Percentiles rank a stretch among this genome's conserved stretches.
Evolutionary conservation across 129 eudicot genomes (phyloP).

Genomic region (Glebionis coronaria): DNA sequence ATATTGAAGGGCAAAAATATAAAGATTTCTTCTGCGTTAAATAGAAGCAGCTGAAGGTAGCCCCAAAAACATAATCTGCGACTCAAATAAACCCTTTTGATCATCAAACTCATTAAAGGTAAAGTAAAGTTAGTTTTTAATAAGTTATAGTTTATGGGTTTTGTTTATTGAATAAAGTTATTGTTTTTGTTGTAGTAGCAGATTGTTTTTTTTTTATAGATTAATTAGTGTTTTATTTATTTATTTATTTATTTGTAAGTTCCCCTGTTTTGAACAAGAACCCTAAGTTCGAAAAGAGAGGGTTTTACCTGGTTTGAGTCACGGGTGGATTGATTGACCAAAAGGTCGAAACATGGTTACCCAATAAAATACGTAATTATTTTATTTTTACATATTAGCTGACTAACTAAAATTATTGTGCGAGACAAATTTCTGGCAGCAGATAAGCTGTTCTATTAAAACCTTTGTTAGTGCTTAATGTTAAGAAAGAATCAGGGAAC

Average conservation of each 20-base stretch:
- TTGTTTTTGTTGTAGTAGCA: constrained; percentile 13
- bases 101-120: constrained; percentile 21
- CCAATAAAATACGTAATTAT: too few relatives aligned
- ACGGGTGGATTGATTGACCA: too few relatives aligned
- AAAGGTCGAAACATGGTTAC: too few relatives aligned
- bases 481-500: not conserved
- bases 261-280: not conserved
- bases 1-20: too few relatives aligned
- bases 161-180: constrained; percentile 13
- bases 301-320: too few relatives aligned
- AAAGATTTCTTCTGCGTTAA: not conserved
- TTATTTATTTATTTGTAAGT: not conserved
- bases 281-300: too few relatives aligned
- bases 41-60: not conserved
- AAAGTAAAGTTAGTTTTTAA: not conserved
- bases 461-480: not conserved
- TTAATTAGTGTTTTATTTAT: not conserved
- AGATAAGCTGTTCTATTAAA: not conserved
- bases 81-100: constrained; percentile 13
- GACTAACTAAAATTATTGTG: too few relatives aligned
- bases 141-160: not conserved
- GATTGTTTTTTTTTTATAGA: not conserved
- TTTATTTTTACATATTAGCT: too few relatives aligned
- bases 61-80: constrained; percentile 16
- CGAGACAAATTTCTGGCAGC: too few relatives aligned